These are phyloP conservation scores for Penicillium sp. DNA, from an alignment of 2,329 filamentous ascomycete species.

Conservation along the genomic window DNA sequence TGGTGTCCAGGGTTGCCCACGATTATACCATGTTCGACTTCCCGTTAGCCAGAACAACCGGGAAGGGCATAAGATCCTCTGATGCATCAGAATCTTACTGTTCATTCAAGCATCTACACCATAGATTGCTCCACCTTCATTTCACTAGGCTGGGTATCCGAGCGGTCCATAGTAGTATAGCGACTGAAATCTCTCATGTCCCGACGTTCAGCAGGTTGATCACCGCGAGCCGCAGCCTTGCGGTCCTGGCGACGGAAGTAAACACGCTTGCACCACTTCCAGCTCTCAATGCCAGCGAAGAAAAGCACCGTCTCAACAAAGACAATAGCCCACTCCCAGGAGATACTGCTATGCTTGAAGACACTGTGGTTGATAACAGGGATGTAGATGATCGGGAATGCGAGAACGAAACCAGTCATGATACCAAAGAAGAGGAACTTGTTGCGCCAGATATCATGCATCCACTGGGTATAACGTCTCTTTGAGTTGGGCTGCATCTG, in stretches of 20 bases:
- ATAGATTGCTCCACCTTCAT: slow-evolving; percentile 27
- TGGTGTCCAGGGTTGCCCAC: too few relatives aligned
- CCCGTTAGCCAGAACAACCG: too few relatives aligned
- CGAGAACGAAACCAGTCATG: slow-evolving; percentile 54
- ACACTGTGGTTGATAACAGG: slow-evolving; percentile 64
- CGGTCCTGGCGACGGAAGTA: slow-evolving; percentile 43
- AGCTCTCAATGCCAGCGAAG: slow-evolving; percentile 61
- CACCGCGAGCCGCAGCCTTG: slow-evolving; percentile 9
- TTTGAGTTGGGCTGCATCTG: slow-evolving; percentile 64
- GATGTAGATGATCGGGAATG: slow-evolving; percentile 64
- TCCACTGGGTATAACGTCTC: slow-evolving; percentile 63
- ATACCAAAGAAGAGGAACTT: slow-evolving; percentile 68
- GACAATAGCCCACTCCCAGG: slow-evolving; percentile 68
- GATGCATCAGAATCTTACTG: background rate
- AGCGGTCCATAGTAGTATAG: slow-evolving; percentile 33
- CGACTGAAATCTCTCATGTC: slow-evolving; percentile 28
- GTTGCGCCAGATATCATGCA: slow-evolving; percentile 67
- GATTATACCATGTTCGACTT: too few relatives aligned
- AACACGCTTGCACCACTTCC: slow-evolving; percentile 65
- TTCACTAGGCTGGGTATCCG: slow-evolving; percentile 27
- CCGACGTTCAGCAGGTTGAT: slow-evolving; percentile 7
- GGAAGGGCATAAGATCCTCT: background rate
- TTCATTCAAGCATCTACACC: slow-evolving; percentile 18
- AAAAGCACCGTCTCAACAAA: slow-evolving; percentile 61
- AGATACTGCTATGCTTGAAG: slow-evolving; percentile 64